Evolutionary conservation across 257 asterid species (phyloP), one percentile per base, ranked within the genome.

Genomic region (Oldenlandia corymbosa): DNA sequence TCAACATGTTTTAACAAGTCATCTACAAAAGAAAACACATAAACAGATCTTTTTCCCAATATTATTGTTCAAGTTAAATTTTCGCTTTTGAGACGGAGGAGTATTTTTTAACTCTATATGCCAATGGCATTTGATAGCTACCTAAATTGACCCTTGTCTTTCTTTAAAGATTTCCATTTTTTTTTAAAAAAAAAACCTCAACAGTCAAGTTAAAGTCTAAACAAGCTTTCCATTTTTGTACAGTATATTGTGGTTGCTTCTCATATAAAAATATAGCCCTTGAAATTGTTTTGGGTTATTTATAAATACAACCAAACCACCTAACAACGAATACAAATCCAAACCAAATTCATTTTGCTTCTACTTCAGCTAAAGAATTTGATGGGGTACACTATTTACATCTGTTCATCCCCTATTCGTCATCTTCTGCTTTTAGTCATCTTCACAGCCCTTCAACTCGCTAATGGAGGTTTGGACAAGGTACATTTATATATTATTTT

Each of bases 151-250:
- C 63, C 24, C 9, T 52, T 62, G 66, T 66, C 64, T 80, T 71
- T 84, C 86, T 83, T 89, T 74, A 52, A 80, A 78, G 93, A 57
- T 71, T 78, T 77, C 74, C 71, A 75, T 32, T 28, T 54, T 63
- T 71, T 47, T 41, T 60, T 23, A 52, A 66, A 34, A 66, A 75
- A 82, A 75, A n/a, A n/a, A n/a, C n/a, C 84, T 51, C 71, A 71
- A 62, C 82, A 83, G 86, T 87, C 77, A 85, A 89, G 87, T 76
- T 71, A 80, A 87, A 81, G 91, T 72, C 64, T 76, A 63, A 24
- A 53, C 52, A 51, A 43, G 51, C 54, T 56, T 60, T 67, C 84
- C 54, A 64, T 68, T 72, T 70, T 72, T 69, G 73, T 61, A 24
- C 66, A 52, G 37, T 30, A 26, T 27, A 37, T 59, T 68, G 67